These are phyloP conservation scores for Cutaneotrichosporon dermatis DNA, from an alignment of 1,284 basidiomycete species.

Conservation along the genomic window DNA sequence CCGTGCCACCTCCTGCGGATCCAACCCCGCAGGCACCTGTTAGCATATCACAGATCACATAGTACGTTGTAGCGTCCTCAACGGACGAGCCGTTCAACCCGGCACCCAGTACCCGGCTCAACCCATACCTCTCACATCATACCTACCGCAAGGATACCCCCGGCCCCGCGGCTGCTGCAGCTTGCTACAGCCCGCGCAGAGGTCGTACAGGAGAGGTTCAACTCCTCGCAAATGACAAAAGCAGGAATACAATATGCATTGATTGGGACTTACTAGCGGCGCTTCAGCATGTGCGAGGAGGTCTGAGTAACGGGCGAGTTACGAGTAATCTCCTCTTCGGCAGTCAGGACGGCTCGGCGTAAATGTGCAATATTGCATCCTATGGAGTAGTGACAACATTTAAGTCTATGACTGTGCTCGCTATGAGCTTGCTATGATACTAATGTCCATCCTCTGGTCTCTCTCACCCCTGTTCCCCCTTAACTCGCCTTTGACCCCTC, in stretches of 20 bases:
- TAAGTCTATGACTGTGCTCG: not conserved
- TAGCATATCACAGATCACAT: not conserved
- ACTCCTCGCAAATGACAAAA: conserved; percentile 8
- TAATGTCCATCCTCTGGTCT: too few relatives aligned
- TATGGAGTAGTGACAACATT: not conserved
- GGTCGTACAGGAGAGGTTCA: conserved; percentile 9
- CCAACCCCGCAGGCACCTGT: not conserved
- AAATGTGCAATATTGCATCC: too few relatives aligned
- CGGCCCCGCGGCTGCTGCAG: not conserved
- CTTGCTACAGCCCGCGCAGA: not conserved
- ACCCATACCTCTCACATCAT: conserved; percentile 19
- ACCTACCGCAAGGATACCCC: conserved; percentile 17
- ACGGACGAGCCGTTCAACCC: conserved; percentile 20
- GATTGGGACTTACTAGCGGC: not conserved
- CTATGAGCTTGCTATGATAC: too few relatives aligned
- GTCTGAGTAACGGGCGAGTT: too few relatives aligned
- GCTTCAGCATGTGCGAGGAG: not conserved
- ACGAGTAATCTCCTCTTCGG: too few relatives aligned
- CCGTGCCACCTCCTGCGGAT: not conserved
- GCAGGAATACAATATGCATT: conserved; percentile 1
- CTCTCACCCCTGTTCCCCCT: too few relatives aligned
- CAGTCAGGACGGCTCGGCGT: too few relatives aligned
- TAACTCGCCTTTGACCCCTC: too few relatives aligned
- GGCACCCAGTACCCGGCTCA: conserved; percentile 16
- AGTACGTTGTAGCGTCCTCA: conserved; percentile 13